Base-by-base conservation (phyloP, 768 basidiomycete species). In the Phanerochaete sordida region DNA sequence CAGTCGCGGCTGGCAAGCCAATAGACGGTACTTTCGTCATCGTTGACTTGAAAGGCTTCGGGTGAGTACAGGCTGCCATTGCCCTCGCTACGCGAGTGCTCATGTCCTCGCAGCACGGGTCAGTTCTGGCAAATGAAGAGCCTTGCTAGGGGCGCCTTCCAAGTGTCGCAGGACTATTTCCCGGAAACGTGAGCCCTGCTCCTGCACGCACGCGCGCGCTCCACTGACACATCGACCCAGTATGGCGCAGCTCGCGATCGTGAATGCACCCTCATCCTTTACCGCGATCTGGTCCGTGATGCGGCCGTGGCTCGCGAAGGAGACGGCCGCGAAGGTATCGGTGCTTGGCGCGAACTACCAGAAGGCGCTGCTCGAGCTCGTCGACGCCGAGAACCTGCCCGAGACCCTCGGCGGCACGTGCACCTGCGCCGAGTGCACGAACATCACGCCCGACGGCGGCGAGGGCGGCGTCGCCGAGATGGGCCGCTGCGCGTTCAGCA, bases 71-170 rank as follows among this genome's bases (percentile, higher is more conserved):
- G 3, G 23, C 50, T 16, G 23, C 15, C 15, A 39, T 39, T 39
- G 12, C 15, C 24, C 35, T 11, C 13, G 15, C 13, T 33, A 27
- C 16, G 16, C 28, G 5, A 1, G 16, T 48, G 43, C 44, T 35
- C 3, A 11, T 9, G 11, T 21, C 9, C 3, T 33, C 31, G 15
- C 46, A 90, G 88, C 15, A 69, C 90, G 48, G 72, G 76, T 39
- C 84, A 88, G 64, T 91, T 90, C 66, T 91, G 89, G 89, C 83
- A 89, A 65, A 84, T 89, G 76, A 88, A 86, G 68, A 74, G 78
- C 46, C 75, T 90, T n/a, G 80, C 79, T 24, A 77, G 83, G 51
- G 74, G 71, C 52, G 83, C 85, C 7, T 88, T 91, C 69, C 87
- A 90, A 64, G 77, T 91, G 57, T 90, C 88, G 1, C 89, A 91